Conservation (phyloP, 2,329 filamentous ascomycete species). For the Chaetomiaceae sp. region DNA sequence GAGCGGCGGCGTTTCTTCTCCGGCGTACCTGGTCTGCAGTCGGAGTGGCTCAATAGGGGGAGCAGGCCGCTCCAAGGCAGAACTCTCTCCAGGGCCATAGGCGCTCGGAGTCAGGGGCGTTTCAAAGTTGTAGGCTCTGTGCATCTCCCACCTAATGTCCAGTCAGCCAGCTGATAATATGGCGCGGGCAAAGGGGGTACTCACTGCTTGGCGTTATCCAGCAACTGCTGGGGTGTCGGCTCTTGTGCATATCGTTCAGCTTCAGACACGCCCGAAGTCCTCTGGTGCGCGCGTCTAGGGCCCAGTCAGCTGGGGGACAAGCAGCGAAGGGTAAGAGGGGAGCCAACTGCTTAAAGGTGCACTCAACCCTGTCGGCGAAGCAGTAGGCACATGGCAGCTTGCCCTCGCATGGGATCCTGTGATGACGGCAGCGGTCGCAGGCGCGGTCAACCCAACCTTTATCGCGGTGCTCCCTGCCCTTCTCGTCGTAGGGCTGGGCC, state of each 20-base stretch:
- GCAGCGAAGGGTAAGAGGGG: background rate
- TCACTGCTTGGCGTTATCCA: background rate
- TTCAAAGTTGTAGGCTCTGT: background rate
- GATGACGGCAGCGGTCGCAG: conserved; percentile 15
- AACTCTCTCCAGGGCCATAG: background rate
- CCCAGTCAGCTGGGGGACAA: background rate
- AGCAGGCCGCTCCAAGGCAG: background rate
- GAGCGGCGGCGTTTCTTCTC: conserved; percentile 19
- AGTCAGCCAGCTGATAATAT: background rate
- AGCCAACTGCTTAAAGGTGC: conserved; percentile 15
- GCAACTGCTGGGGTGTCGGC: background rate
- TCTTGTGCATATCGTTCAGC: background rate
- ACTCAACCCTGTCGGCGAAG: conserved; percentile 17
- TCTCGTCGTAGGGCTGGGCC: conserved; percentile 1
- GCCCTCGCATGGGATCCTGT: conserved; percentile 10
- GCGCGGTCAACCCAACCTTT: conserved; percentile 11
- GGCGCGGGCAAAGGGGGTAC: background rate
- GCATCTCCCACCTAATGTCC: background rate
- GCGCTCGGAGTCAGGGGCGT: background rate
- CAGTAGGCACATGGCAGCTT: conserved; percentile 18
- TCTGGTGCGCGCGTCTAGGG: background rate
- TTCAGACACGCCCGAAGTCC: background rate
- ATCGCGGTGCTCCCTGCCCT: conserved; percentile 5
- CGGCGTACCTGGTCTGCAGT: conserved; percentile 12
- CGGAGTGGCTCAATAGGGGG: conserved; percentile 14